These are phyloP conservation scores for Venturia oleaginea DNA, from an alignment of 2,329 filamentous ascomycete genomes.

Conservation along the genomic window DNA sequence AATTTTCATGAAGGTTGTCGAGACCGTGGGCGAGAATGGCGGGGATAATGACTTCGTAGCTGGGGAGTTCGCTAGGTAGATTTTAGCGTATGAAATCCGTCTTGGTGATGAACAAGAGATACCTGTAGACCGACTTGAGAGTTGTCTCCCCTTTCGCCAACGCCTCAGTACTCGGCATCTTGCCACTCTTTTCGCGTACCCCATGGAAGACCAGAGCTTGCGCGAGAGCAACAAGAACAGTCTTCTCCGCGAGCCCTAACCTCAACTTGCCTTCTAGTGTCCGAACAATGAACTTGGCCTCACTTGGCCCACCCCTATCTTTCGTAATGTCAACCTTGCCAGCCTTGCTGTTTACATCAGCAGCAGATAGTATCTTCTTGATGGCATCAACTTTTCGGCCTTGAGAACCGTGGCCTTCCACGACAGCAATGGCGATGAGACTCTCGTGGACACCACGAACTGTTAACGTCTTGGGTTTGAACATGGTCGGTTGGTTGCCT, in stretches of 20 bases:
- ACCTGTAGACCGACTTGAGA: conserved; percentile 87
- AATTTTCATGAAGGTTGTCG: conserved; percentile 68
- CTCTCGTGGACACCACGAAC: conserved; percentile 80
- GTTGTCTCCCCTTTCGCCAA: conserved; percentile 75
- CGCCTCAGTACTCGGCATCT: conserved; percentile 63
- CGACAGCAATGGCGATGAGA: conserved; percentile 78
- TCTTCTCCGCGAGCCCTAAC: conserved; percentile 84
- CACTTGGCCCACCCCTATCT: conserved; percentile 87
- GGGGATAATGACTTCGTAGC: conserved; percentile 90
- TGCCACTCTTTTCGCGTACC: conserved; percentile 56
- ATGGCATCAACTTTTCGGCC: conserved; percentile 86
- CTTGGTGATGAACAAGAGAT: conserved; percentile 20
- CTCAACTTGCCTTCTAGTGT: conserved; percentile 92
- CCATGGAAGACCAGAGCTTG: conserved; percentile 85
- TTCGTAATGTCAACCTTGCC: conserved; percentile 70
- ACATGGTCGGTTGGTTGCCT: conserved; percentile 94
- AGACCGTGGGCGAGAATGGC: conserved; percentile 82
- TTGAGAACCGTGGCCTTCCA: conserved; percentile 79
- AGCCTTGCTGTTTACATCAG: conserved; percentile 56
- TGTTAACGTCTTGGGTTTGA: conserved; percentile 88
- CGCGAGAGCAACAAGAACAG: conserved; percentile 78
- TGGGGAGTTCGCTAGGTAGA: conserved; percentile 69
- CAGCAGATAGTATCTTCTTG: conserved; percentile 90
- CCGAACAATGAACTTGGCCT: conserved; percentile 87
- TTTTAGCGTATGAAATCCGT: conserved; percentile 25